These are phyloP conservation scores for Crotalaria pallida DNA, from an alignment of 306 rosid species.

Conservation along the genomic window DNA sequence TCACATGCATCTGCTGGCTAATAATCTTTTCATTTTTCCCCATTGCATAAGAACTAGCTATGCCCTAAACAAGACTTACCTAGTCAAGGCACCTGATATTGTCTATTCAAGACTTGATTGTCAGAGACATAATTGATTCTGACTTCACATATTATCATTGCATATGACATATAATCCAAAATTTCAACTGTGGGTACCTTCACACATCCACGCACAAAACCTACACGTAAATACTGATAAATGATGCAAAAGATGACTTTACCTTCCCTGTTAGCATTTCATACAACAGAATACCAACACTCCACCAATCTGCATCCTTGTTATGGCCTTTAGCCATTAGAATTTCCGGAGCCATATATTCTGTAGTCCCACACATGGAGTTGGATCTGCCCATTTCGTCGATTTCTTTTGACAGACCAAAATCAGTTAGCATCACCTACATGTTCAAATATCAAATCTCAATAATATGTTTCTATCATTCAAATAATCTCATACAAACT, in stretches of 20 bases:
- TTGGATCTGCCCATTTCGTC: slow-evolving; percentile 80
- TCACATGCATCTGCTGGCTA: background rate
- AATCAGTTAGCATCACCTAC: slow-evolving; percentile 92
- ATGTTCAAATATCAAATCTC: slow-evolving; percentile 7
- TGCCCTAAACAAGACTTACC: background rate
- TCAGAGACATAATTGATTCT: background rate
- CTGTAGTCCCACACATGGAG: slow-evolving; percentile 92
- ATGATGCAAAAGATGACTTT: slow-evolving; percentile 16
- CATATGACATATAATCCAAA: background rate
- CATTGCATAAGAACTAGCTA: slow-evolving; percentile 1
- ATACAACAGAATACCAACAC: slow-evolving; percentile 78
- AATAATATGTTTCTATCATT: background rate
- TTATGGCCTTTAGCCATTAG: slow-evolving; percentile 81
- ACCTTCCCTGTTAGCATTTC: slow-evolving; percentile 97
- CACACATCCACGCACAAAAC: background rate
- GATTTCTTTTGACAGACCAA: slow-evolving; percentile 91
- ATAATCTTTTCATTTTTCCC: background rate
- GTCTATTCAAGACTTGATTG: background rate
- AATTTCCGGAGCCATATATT: slow-evolving; percentile 97
- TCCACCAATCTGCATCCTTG: slow-evolving; percentile 99
- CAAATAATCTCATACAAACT: background rate
- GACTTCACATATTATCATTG: background rate
- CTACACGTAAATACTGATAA: background rate
- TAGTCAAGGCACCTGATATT: background rate
- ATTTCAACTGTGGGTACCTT: background rate